These are phyloP conservation scores for Trichosporon coremiiforme DNA, from an alignment of 1,284 basidiomycete species.

Conservation along the genomic window DNA sequence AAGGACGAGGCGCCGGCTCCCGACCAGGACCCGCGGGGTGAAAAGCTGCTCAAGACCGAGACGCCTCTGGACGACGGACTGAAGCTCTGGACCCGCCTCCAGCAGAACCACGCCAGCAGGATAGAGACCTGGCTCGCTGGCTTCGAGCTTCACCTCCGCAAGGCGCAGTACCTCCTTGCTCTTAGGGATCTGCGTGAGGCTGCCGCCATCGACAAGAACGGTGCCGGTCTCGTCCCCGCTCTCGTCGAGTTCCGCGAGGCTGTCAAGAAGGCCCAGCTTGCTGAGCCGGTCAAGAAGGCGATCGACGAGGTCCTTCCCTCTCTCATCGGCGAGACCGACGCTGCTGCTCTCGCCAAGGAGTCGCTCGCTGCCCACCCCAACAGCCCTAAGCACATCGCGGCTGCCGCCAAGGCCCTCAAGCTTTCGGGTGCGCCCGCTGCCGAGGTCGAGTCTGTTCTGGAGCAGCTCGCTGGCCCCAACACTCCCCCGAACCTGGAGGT, in stretches of 20 bases:
- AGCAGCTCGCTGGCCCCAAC: conserved; percentile 59
- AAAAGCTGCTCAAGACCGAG: conserved; percentile 66
- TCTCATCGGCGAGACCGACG: conserved; percentile 61
- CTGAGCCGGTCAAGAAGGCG: conserved; percentile 53
- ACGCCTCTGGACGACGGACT: conserved; percentile 77
- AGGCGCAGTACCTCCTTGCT: conserved; percentile 80
- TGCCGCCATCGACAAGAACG: conserved; percentile 62
- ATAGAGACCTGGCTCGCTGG: conserved; percentile 72
- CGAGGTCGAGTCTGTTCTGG: conserved; percentile 64
- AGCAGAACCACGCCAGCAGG: conserved; percentile 61
- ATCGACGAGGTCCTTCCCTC: conserved; percentile 57
- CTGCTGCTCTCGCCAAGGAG: conserved; percentile 68
- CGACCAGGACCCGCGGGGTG: conserved; percentile 82
- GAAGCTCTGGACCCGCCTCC: conserved; percentile 71
- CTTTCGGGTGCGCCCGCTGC: conserved; percentile 59
- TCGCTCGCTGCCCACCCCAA: conserved; percentile 64
- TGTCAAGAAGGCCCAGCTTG: conserved; percentile 48
- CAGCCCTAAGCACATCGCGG: conserved; percentile 63
- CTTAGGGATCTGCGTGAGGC: conserved; percentile 69
- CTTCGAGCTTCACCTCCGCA: conserved; percentile 79
- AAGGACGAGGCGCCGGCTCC: conserved; percentile 63
- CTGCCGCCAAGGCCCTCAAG: conserved; percentile 62
- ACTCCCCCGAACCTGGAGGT: conserved; percentile 68
- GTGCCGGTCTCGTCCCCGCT: conserved; percentile 72
- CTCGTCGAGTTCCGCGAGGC: conserved; percentile 66